Evolutionary conservation across 2,329 filamentous ascomycete genomes (phyloP), one percentile per base, ranked within the genome.

Genomic region (Zasmidium citrigriseum): DNA sequence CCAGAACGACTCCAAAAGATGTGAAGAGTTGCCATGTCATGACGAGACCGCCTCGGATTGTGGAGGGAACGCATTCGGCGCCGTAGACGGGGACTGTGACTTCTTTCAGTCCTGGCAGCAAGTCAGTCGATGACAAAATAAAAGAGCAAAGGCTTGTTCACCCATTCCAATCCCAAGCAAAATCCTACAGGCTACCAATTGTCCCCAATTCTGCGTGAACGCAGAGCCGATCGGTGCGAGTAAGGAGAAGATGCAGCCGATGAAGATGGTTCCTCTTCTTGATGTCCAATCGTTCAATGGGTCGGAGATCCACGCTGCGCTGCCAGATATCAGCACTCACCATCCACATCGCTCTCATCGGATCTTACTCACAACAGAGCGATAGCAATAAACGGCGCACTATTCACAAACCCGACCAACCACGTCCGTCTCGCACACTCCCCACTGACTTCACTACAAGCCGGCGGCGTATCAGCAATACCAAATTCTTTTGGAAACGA

Each of bases 181-280:
- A 55, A 93, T 80, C 34, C 90, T 85, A 54, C 84, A 86, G 46
- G 84, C 78, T 54, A 93, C 80, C 64, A 92, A 83, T 65, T 90
- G 82, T 70, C 78, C 80, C 89, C 89, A 93, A 87, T 82, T 83
- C 61, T 86, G 82, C n/a, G 80, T 78, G 18, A 84, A 67, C 0
- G 80, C 88, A 83, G 77, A 88, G 72, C 61, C 85, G 80, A 27
- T 78, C 51, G 87, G 89, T 9, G 89, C 85, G 86, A 67, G 46
- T 21, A 89, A 73, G 85, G 14, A 89, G 80, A 66, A 63, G 12
- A 70, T 58, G 12, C 68, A 70, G 2, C 70, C 68, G 27, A 75
- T 21, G 50, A 76, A 75, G 25, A 77, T 75, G 1, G 73, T 71
- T 1, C 72, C 72, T 9, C 75, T 67, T 21, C 75, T 57, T 2